phyloP scores from a whole-genome alignment of 2,329 filamentous ascomycete genomes.

The Claviceps digitariae region DNA sequence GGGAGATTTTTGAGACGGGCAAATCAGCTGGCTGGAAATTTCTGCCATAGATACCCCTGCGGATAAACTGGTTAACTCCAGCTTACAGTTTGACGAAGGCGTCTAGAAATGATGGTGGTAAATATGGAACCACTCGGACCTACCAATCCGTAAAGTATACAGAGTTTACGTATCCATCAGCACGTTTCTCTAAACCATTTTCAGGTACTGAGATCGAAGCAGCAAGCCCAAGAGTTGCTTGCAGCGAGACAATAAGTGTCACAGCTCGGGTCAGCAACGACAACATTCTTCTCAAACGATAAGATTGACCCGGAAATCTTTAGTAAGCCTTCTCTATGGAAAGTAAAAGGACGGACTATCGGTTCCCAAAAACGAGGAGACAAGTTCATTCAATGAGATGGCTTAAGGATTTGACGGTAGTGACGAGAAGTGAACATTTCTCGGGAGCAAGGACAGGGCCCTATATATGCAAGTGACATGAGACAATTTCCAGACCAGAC shows the following conservation, averaged over 20 bases:
- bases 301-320: background rate
- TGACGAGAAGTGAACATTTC: background rate
- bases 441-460: background rate
- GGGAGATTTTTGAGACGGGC: conserved; percentile 55
- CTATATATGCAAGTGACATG: conserved; percentile 1
- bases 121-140: conserved; percentile 1
- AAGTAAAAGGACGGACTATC: background rate
- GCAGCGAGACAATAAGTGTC: conserved; percentile 15
- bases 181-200: conserved; percentile 9
- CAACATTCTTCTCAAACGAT: conserved; percentile 13
- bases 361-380: background rate
- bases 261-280: conserved; percentile 13
- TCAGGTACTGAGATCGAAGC: conserved; percentile 7
- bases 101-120: background rate
- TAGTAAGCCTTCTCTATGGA: background rate
- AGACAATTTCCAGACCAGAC: background rate
- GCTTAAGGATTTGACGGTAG: background rate
- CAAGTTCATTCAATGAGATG: background rate
- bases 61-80: background rate
- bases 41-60: conserved; percentile 59
- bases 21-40: conserved; percentile 61
- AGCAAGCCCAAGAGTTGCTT: conserved; percentile 11
- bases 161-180: conserved; percentile 20
- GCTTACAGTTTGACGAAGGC: background rate
- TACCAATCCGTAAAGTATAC: conserved; percentile 39